phyloP scores from a whole-genome alignment of 2,329 filamentous ascomycete species.

The Fusarium sacchari region DNA sequence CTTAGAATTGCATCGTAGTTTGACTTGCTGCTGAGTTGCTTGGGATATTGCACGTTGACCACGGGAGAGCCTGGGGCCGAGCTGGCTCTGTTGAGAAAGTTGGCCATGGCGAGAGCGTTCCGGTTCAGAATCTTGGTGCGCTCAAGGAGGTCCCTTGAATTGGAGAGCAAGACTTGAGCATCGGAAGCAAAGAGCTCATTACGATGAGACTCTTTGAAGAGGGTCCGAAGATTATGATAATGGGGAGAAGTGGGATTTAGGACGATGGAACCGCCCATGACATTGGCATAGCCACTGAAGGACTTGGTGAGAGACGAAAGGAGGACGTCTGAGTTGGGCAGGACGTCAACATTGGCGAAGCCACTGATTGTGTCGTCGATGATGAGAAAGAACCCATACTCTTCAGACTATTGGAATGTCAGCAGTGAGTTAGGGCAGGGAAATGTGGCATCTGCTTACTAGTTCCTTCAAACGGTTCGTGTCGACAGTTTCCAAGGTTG shows the following conservation, averaged over 20 bases:
- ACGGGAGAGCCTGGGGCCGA: constrained; percentile 50
- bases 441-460: constrained; percentile 46
- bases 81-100: constrained; percentile 48
- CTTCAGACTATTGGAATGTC: constrained; percentile 47
- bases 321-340: constrained; percentile 60
- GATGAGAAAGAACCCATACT: constrained; percentile 56
- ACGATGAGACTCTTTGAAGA: constrained; percentile 42
- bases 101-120: constrained; percentile 56
- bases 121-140: constrained; percentile 53
- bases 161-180: constrained; percentile 56
- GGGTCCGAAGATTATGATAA: constrained; percentile 50
- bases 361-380: constrained; percentile 61
- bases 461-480: constrained; percentile 48
- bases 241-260: constrained; percentile 59
- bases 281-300: constrained; percentile 66
- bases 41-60: constrained; percentile 57
- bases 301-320: constrained; percentile 66
- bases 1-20: constrained; percentile 52
- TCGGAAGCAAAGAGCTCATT: constrained; percentile 62
- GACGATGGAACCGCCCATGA: constrained; percentile 62
- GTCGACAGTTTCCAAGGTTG: constrained; percentile 48
- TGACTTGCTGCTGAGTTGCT: constrained; percentile 46
- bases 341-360: constrained; percentile 62
- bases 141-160: constrained; percentile 56
- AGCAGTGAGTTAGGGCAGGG: neutral